Evolutionary conservation across 805 yeast species (phyloP).

Genomic region (Pichia nakasei): DNA sequence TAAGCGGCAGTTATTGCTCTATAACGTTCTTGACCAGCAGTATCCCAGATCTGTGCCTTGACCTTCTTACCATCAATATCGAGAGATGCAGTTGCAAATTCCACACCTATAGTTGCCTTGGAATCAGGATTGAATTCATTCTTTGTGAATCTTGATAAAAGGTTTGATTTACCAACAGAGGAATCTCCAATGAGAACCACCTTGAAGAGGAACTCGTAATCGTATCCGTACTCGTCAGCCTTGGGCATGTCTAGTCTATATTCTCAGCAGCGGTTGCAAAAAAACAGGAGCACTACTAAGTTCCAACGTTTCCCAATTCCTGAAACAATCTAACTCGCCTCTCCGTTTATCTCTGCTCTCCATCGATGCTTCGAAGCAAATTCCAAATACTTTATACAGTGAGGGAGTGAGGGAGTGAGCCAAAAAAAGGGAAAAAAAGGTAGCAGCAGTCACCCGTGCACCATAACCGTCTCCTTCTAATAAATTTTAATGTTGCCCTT

Average conservation of each 20-base stretch:
- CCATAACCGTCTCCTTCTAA: too few species aligned
- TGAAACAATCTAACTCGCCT: too few species aligned
- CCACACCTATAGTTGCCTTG: conserved; percentile 94
- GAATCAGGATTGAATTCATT: conserved; percentile 93
- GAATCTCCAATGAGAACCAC: conserved; percentile 94
- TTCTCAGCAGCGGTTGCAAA: too few species aligned
- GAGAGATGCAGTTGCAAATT: conserved; percentile 92
- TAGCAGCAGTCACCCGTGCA: too few species aligned
- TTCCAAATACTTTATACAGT: too few species aligned
- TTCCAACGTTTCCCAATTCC: too few species aligned
- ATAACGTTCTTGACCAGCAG: conserved; percentile 98
- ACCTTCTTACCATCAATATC: conserved; percentile 78
- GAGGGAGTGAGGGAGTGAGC: too few species aligned
- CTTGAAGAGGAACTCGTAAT: conserved; percentile 88
- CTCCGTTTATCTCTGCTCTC: too few species aligned
- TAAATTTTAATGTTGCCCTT: too few species aligned
- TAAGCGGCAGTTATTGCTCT: conserved; percentile 96
- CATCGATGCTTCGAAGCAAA: too few species aligned
- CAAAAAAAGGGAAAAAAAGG: too few species aligned
- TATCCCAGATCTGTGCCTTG: conserved; percentile 95
- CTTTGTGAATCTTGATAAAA: conserved; percentile 86
- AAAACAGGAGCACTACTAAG: too few species aligned
- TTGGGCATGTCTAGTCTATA: conserved; percentile 5
- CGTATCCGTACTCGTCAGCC: conserved; percentile 51
- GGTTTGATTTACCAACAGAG: conserved; percentile 94